Evolutionary conservation across 2,329 filamentous ascomycete species (phyloP), one percentile per base, ranked within the genome.

Genomic region (Neofusicoccum umdonicola): DNA sequence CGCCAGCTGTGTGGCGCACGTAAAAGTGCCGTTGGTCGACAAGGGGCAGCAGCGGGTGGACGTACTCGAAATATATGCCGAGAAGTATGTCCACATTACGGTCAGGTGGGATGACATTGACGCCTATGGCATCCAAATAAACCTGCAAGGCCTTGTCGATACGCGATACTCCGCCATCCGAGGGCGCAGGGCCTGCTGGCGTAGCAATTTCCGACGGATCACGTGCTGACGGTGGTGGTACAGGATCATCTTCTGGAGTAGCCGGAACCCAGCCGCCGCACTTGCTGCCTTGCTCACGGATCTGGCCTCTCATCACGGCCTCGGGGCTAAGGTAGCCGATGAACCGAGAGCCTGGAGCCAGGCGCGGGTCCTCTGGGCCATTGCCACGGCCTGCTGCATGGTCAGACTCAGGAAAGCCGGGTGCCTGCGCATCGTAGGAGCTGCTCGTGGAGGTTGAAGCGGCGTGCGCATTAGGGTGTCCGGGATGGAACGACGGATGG

Each of bases 321-420:
- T 82, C 80, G 4, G 81, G 81, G 44, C 78, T 80, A 62, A 82
- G 69, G 65, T 82, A 81, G 61, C 80, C 79, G 48, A 81, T 69
- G 66, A 82, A 82, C 58, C 78, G 78, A 17, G 77, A 74, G 15
- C 54, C 71, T 69, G 31, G 71, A 66, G 15, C 70, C 12, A 51
- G 52, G 44, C 68, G 69, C 57, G 74, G 72, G 22, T 62, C 50
- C 6, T 64, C 62, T 5, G 31, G 41, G 31, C 34, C 63, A 12
- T 9, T 22, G 8, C 47, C 19, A 9, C 47, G 60, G 3, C 31
- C 47, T 52, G 35, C 60, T 9, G 60, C 3, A 6, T 62, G 47
- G 31, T 50, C 47, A 7, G 50, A 8, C 4, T 48, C 45, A 12
- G 13, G 13, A n/a, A 62, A 41, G 4, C 41, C 22, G n/a, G 54